Evolutionary conservation across 2,329 filamentous ascomycete genomes (phyloP).

Genomic region (Cercospora sp.): DNA sequence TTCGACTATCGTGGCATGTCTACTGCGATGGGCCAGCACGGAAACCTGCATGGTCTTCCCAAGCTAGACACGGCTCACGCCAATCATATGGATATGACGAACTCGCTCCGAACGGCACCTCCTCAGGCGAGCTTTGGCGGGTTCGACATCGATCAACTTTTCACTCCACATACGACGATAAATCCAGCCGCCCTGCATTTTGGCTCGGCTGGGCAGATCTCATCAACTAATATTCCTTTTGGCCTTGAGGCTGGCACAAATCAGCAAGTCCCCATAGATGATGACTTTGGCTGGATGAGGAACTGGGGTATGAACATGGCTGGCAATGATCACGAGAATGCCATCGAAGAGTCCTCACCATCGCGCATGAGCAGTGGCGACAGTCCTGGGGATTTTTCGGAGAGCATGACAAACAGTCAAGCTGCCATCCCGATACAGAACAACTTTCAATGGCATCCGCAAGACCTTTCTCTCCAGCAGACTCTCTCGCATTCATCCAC

Average conservation of each 20-base stretch:
- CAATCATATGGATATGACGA: conserved; percentile 59
- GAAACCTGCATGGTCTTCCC: conserved; percentile 67
- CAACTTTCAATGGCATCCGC: conserved; percentile 56
- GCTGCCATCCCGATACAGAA: conserved; percentile 31
- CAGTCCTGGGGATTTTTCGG: conserved; percentile 87
- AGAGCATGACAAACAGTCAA: conserved; percentile 82
- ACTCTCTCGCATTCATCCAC: conserved; percentile 59
- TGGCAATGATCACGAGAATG: conserved; percentile 57
- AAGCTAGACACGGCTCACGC: conserved; percentile 79
- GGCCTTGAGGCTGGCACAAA: conserved; percentile 35
- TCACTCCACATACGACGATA: conserved; percentile 64
- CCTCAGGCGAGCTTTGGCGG: conserved; percentile 67
- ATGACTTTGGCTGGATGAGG: conserved; percentile 85
- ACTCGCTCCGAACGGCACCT: conserved; percentile 77
- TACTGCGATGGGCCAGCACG: conserved; percentile 64
- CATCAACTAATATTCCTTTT: conserved; percentile 46
- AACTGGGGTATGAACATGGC: conserved; percentile 76
- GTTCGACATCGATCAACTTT: conserved; percentile 70
- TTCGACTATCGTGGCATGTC: conserved; percentile 75
- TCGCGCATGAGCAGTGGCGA: conserved; percentile 95
- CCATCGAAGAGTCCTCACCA: conserved; percentile 88
- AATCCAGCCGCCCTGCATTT: conserved; percentile 76
- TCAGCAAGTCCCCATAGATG: conserved; percentile 63
- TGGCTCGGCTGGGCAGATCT: conserved; percentile 57
- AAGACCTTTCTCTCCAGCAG: conserved; percentile 66